Base-by-base conservation (phyloP, 495 filamentous ascomycete species). In the Penicillium tannophilum region DNA sequence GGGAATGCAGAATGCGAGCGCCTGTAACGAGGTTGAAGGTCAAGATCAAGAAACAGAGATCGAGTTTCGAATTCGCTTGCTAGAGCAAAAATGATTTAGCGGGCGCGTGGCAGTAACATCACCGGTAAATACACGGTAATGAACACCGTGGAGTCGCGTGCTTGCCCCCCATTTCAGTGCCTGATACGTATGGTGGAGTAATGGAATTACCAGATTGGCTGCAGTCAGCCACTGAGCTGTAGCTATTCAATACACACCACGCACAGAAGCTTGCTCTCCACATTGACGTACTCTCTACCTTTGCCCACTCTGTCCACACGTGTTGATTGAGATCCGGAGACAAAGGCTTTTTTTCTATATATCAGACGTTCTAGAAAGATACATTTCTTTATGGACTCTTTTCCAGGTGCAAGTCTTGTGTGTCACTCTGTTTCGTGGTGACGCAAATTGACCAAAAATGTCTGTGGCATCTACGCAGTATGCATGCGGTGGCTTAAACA, bases 51-150 rank as follows among this genome's bases (percentile, higher is more conserved):
- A 70, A 56, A 63, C 59, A 66, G 56, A 67, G 65, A 65, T 62
- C 65, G 67, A 68, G 63, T 56, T 59, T 68, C 65, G 64, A 64
- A 59, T 67, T 69, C 66, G 66, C 66, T 69, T 69, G 66, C 62
- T 60, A 49, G 61, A 69, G 62, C 67, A 65, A 67, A 69, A 69
- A 60, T 63, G 64, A 59, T 65, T 63, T 61, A 65, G 65, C 64
- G 64, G 67, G 67, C 49, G 11, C 60, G 67, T 70, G 67, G 67
- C 64, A 69, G 39, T 69, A 54, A 57, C 4, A 56, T 49, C 26
- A 33, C 46, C 23, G 9, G 23, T 46, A 46, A 52, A 54, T 63
- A 63, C 63, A 31, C 28, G n/a, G 63, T 65, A 63, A 54, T 28
- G 16, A 28, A 35, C 36, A 24, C 14, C 1, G 14, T 17, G 24